Evolutionary conservation across 2,329 filamentous ascomycete genomes (phyloP), one percentile per base, ranked within the genome.

Genomic region (Arthrobotrys entomopaga): DNA sequence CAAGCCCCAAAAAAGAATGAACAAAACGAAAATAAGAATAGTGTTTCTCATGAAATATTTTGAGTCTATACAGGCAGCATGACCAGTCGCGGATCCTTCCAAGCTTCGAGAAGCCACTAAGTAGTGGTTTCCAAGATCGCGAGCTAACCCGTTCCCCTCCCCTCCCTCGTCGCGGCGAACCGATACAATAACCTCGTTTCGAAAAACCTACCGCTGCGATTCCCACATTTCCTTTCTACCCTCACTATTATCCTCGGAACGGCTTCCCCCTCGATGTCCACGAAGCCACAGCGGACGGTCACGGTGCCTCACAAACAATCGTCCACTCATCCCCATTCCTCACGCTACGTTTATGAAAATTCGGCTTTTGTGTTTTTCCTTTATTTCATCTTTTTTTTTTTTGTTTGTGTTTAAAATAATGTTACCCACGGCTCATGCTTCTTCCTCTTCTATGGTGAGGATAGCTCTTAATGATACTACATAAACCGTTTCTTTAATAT

Each of bases 71-170:
- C 65, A 73, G 69, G 69, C 56, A 73, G 69, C 61, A 73, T 58
- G 60, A 73, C 69, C 50, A 61, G 56, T 38, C 69, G 69, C 22
- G 69, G 69, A 61, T 73, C 69, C 61, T 73, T 73, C 69, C 61
- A 61, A 61, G 61, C 69, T 48, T 34, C 61, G 56, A 54, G 60
- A 52, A 53, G 50, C 43, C 50, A 50, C 20, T 66, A 57, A 56
- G 43, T 40, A 19, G 38, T 57, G 53, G 38, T 40, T 24, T 13
- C 1, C 10, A 11, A 53, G 13, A 48, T 42, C 10, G 24, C 19
- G 29, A 22, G 8, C 15, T 57, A 20, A 29, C 40, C 53, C 53
- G 53, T 57, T 57, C 53, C 7, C 16, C 50, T 26, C 5, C 8
- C 54, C 54, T 6, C 34, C 34, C 11, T 43, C 40, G 40, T 43